phyloP scores from a whole-genome alignment of 352 stramenopile species.

The Globisporangium radiosum region DNA sequence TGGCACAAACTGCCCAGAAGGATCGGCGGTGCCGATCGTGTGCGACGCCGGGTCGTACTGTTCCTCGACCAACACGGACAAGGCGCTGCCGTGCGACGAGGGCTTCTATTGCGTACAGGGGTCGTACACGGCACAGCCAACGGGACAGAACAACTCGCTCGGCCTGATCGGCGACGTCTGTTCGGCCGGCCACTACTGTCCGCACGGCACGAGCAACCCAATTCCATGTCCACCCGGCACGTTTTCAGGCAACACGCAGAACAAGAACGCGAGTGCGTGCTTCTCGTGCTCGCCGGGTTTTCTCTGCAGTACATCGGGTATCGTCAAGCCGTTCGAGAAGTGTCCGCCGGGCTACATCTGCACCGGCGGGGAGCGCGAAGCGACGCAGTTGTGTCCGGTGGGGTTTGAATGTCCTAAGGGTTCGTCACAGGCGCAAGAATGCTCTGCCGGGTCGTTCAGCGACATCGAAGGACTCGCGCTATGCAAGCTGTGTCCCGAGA shows the following conservation, averaged over 20 bases:
- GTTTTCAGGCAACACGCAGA: conserved; percentile 63
- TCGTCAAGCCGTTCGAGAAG: conserved; percentile 31
- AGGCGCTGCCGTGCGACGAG: conserved; percentile 56
- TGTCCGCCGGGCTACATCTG: conserved; percentile 63
- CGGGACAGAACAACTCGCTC: conserved; percentile 61
- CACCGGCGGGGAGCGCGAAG: conserved; percentile 42
- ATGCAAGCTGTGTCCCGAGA: conserved; percentile 71
- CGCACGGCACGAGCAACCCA: conserved; percentile 65
- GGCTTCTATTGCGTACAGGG: conserved; percentile 88
- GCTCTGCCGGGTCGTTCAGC: conserved; percentile 58
- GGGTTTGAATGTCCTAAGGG: conserved; percentile 73
- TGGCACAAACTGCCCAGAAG: conserved; percentile 85
- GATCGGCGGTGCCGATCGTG: conserved; percentile 74
- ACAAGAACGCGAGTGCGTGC: conserved; percentile 52
- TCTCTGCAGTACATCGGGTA: conserved; percentile 51
- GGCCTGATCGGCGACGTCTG: conserved; percentile 73
- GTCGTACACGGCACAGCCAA: conserved; percentile 69
- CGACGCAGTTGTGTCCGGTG: conserved; percentile 45
- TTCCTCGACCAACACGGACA: conserved; percentile 63
- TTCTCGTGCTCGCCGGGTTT: conserved; percentile 55
- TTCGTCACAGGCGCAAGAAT: conserved; percentile 43
- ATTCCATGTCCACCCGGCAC: conserved; percentile 71
- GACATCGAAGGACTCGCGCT: conserved; percentile 38
- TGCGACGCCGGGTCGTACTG: conserved; percentile 79
- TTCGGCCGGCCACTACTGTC: conserved; percentile 72